Conservation (phyloP, 2,329 filamentous ascomycete genomes). For the Aspergillus ustus region DNA sequence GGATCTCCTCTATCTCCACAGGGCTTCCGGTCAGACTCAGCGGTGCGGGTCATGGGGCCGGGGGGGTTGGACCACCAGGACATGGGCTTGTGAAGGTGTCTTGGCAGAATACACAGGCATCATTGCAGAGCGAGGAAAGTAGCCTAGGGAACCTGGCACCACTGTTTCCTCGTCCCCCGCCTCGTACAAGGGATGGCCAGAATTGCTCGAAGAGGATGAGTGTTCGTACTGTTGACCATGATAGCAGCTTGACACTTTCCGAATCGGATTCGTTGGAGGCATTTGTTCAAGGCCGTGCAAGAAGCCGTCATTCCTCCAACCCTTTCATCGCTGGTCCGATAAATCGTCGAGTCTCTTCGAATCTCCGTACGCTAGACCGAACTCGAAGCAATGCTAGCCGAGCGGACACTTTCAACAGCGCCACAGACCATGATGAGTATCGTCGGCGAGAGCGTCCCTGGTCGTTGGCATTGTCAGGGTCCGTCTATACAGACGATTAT, state of each 20-base stretch:
- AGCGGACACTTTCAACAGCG: slow-evolving; percentile 41
- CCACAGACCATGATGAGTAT: slow-evolving; percentile 36
- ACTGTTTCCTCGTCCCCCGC: slow-evolving; percentile 41
- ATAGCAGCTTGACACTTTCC: slow-evolving; percentile 36
- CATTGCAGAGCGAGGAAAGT: slow-evolving; percentile 41
- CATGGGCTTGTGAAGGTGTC: slow-evolving; percentile 41
- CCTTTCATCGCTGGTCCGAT: slow-evolving; percentile 43
- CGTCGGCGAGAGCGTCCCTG: slow-evolving; percentile 40
- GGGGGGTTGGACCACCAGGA: slow-evolving; percentile 43
- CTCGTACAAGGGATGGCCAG: slow-evolving; percentile 32
- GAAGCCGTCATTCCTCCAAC: slow-evolving; percentile 43
- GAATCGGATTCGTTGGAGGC: slow-evolving; percentile 45
- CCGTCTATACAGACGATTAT: slow-evolving; percentile 41
- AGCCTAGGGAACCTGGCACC: slow-evolving; percentile 41
- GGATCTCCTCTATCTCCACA: slow-evolving; percentile 41
- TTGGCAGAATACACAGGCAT: slow-evolving; percentile 43
- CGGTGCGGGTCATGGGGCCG: slow-evolving; percentile 48
- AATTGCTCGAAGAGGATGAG: slow-evolving; percentile 37
- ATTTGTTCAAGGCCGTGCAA: slow-evolving; percentile 45
- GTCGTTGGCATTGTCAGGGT: slow-evolving; percentile 40
- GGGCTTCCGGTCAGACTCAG: slow-evolving; percentile 46
- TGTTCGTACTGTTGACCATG: slow-evolving; percentile 36
- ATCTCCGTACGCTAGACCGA: slow-evolving; percentile 39
- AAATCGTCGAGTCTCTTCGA: slow-evolving; percentile 38
- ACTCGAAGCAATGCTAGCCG: slow-evolving; percentile 42